Percentiles rank a stretch among this genome's conserved stretches.
Evolutionary conservation across 2,329 filamentous ascomycete species (phyloP).

Genomic region (Colletotrichum liriopes): DNA sequence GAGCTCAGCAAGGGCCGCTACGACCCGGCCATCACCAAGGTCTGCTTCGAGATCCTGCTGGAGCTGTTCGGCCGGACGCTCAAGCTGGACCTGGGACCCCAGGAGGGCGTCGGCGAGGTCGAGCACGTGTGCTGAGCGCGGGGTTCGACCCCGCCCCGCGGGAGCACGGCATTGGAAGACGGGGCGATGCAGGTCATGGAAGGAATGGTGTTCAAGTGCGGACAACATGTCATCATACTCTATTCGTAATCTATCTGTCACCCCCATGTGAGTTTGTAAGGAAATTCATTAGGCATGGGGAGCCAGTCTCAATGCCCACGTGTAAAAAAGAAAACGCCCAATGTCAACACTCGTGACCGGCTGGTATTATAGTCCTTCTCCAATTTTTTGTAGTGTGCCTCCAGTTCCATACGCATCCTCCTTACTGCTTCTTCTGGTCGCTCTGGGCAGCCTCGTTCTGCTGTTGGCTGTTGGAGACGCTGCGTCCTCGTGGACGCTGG

Average conservation of each 20-base stretch:
- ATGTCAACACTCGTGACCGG: slow-evolving; percentile 21
- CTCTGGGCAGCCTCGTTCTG: slow-evolving; percentile 14
- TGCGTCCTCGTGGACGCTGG: slow-evolving; percentile 38
- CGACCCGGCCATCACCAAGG: slow-evolving; percentile 87
- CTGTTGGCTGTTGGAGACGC: slow-evolving; percentile 37
- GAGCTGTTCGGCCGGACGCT: slow-evolving; percentile 87
- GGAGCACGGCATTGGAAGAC: not conserved
- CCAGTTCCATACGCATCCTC: not conserved
- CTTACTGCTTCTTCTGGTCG: slow-evolving; percentile 26
- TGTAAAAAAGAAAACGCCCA: slow-evolving; percentile 6
- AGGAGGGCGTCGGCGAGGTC: slow-evolving; percentile 73
- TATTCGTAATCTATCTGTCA: slow-evolving; percentile 41
- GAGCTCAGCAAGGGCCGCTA: slow-evolving; percentile 95
- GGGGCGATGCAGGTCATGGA: slow-evolving; percentile 17
- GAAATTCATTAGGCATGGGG: slow-evolving; percentile 39
- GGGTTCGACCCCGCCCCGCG: not conserved
- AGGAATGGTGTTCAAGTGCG: slow-evolving; percentile 45
- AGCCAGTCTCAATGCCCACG: slow-evolving; percentile 42
- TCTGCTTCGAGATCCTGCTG: slow-evolving; percentile 91
- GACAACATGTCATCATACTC: slow-evolving; percentile 41
- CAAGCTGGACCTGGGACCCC: slow-evolving; percentile 83
- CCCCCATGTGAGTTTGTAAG: slow-evolving; percentile 18
- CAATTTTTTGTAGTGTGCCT: slow-evolving; percentile 3
- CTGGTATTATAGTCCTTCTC: slow-evolving; percentile 30
- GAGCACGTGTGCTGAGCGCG: slow-evolving; percentile 81